Conservation (phyloP, 2,329 filamentous ascomycete genomes). For the Penicillium thymicola region DNA sequence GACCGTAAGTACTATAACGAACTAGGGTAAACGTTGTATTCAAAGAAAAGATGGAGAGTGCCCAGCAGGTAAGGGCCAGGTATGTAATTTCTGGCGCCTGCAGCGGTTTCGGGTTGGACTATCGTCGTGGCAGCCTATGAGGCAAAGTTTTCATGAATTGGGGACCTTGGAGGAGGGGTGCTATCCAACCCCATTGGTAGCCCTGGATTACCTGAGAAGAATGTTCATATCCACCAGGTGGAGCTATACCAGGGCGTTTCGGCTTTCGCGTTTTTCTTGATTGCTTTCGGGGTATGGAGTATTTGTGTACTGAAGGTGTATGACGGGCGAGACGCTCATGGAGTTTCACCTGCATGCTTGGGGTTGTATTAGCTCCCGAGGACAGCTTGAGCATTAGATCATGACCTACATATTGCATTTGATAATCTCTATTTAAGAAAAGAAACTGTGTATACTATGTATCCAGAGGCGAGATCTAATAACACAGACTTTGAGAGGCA, state of each 20-base stretch:
- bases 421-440: background rate
- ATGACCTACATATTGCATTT: background rate
- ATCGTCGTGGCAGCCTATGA: slow-evolving; percentile 17
- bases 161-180: slow-evolving; percentile 24
- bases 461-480: slow-evolving; percentile 8
- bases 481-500: slow-evolving; percentile 1
- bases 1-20: background rate
- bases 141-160: slow-evolving; percentile 14
- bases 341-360: background rate
- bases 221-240: slow-evolving; percentile 9
- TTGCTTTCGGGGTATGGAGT: background rate
- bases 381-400: background rate
- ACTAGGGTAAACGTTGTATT: background rate
- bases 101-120: slow-evolving; percentile 15
- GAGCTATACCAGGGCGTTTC: background rate
- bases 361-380: background rate
- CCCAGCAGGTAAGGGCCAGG: background rate
- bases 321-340: background rate
- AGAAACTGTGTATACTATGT: background rate
- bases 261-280: background rate
- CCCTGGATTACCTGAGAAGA: slow-evolving; percentile 5
- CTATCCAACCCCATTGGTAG: slow-evolving; percentile 19
- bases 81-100: slow-evolving; percentile 20
- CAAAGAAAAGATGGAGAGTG: background rate
- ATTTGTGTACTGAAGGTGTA: background rate